phyloP scores from a whole-genome alignment of 129 eudicot genomes.

The Ambrosia trifida region DNA sequence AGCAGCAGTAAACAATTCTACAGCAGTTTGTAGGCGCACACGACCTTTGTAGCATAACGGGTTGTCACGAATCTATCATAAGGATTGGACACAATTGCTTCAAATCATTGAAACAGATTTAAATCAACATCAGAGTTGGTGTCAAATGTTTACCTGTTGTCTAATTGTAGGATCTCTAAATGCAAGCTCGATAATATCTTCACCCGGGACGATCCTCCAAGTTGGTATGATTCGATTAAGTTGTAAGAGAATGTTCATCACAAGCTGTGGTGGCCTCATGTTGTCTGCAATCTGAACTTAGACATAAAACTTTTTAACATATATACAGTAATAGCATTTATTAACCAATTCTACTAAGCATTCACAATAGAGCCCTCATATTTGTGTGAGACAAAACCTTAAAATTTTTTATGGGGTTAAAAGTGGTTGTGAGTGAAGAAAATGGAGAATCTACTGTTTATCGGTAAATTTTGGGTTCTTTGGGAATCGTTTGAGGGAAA shows the following conservation, averaged over 20 bases:
- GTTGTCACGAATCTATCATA: slow-evolving; percentile 61
- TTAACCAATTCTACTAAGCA: no score
- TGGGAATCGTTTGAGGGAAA: no score
- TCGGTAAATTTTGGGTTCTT: no score
- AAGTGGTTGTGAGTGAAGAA: no score
- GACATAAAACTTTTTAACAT: neutral
- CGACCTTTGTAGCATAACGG: slow-evolving; percentile 86
- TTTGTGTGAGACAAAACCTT: no score
- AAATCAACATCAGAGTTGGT: neutral
- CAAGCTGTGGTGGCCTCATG: slow-evolving; percentile 36
- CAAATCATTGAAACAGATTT: neutral
- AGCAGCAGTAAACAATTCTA: slow-evolving; percentile 52
- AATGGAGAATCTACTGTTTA: no score
- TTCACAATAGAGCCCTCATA: no score
- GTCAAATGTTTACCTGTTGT: slow-evolving; percentile 42
- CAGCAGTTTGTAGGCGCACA: slow-evolving; percentile 69
- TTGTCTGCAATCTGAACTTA: slow-evolving; percentile 49
- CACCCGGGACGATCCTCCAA: slow-evolving; percentile 53
- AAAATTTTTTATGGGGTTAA: no score
- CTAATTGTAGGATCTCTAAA: slow-evolving; percentile 67
- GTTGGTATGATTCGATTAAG: slow-evolving; percentile 44
- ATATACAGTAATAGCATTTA: neutral
- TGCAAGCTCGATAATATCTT: slow-evolving; percentile 67
- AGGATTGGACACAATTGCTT: slow-evolving; percentile 1
- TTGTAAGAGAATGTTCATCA: slow-evolving; percentile 26